A percentile compares a stretch with the other conserved stretches of the same genome.
These are phyloP conservation scores for Cystoderma amianthinum DNA, from an alignment of 768 basidiomycete species.

Conservation along the genomic window DNA sequence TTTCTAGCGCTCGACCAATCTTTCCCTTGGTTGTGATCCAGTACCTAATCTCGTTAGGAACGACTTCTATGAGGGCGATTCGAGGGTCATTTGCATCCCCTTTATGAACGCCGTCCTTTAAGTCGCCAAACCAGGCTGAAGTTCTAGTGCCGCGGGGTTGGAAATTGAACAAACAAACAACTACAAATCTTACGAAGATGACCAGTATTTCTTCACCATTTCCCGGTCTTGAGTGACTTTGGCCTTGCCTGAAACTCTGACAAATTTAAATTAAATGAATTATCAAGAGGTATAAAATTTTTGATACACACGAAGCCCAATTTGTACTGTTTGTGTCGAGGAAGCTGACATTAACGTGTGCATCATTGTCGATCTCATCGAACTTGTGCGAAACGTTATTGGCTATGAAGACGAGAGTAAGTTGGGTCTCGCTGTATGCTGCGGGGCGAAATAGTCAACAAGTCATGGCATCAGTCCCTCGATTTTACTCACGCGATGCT, in stretches of 20 bases:
- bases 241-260: conserved; percentile 70
- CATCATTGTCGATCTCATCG: conserved; percentile 69
- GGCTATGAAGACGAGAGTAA: conserved; percentile 62
- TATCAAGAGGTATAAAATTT: no score
- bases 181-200: conserved; percentile 31
- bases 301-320: conserved; percentile 71
- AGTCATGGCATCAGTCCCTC: not conserved
- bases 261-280: no score
- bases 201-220: conserved; percentile 62
- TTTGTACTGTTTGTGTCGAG: conserved; percentile 60
- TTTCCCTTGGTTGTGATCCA: conserved; percentile 62
- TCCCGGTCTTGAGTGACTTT: conserved; percentile 55
- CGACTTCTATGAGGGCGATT: conserved; percentile 70
- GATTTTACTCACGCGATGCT: conserved; percentile 41
- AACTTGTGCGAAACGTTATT: conserved; percentile 72
- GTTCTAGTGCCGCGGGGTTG: conserved; percentile 29
- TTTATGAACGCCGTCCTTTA: conserved; percentile 79
- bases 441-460: not conserved
- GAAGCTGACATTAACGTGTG: conserved; percentile 78
- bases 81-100: conserved; percentile 79
- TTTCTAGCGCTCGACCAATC: conserved; percentile 52
- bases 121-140: conserved; percentile 79
- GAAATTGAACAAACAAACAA: not conserved
- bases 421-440: conserved; percentile 40
- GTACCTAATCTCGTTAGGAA: conserved; percentile 77